phyloP scores from a whole-genome alignment of 495 filamentous ascomycete species.

The Tuber melanosporum region DNA sequence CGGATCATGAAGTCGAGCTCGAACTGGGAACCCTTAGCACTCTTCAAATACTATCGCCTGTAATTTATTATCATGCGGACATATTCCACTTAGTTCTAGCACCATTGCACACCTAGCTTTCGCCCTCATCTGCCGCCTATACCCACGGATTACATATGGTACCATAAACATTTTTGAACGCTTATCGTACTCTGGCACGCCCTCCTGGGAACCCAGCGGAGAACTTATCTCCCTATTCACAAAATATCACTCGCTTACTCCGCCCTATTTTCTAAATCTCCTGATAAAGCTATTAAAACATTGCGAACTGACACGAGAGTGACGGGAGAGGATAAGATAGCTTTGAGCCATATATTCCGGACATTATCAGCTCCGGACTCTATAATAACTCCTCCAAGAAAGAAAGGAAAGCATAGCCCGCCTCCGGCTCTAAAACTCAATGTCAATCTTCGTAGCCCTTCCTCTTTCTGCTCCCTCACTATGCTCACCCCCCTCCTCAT shows the following conservation, averaged over 20 bases:
- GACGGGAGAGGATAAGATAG: background rate
- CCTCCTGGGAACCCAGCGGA: background rate
- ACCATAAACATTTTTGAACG: background rate
- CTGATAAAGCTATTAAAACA: background rate
- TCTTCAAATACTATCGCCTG: background rate
- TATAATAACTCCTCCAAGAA: background rate
- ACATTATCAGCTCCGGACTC: background rate
- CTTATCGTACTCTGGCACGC: background rate
- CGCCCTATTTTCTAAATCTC: background rate
- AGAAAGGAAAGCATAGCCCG: background rate
- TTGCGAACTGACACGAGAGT: background rate
- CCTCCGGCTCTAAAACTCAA: constrained; percentile 58
- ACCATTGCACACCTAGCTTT: background rate
- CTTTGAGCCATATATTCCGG: background rate
- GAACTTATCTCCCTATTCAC: background rate
- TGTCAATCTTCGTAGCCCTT: constrained; percentile 58
- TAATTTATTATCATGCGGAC: background rate
- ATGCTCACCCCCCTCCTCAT: constrained; percentile 63
- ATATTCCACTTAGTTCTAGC: background rate
- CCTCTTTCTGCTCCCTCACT: constrained; percentile 43
- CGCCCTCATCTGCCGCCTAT: background rate
- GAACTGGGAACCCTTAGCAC: background rate
- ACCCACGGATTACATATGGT: background rate
- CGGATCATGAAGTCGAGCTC: background rate
- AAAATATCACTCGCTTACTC: background rate